Base-by-base conservation (phyloP, 1,284 basidiomycete genomes). In the Mrakiaceae sp. region DNA sequence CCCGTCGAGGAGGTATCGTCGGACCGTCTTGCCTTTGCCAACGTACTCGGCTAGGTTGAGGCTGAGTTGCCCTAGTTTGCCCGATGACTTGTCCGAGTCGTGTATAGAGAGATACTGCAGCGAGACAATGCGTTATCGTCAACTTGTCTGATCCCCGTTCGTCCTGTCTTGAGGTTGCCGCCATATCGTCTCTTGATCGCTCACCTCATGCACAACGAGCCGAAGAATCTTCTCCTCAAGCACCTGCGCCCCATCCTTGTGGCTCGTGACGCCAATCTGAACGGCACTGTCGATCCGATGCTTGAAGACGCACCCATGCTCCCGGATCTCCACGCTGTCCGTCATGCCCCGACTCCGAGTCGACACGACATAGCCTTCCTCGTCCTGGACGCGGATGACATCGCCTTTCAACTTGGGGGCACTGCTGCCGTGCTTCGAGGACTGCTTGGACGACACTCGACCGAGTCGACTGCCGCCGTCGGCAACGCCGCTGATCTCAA, bases 31-130 rank as follows among this genome's bases (percentile, higher is more conserved):
- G 14, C 64, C 67, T 44, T 59, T 59, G 14, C 65, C 67, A 2
- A 54, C 62, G 14, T 56, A 62, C 46, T 64, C 64, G 8, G 62
- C 60, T 10, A 67, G 46, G 40, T 63, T 63, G 14, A 63, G 46
- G 11, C 40, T 55, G 39, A 63, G 61, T 5, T 63, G 61, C 12
- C 61, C 61, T 8, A 63, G 54, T 11, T 27, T 27, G 27, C 27
- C 27, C 27, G 57, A 44, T 5, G 43, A 46, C 42, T 58, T 52
- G 3, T 57, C 61, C 3, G 44, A 11, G 39, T 56, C 53, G 11
- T 63, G 51, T 6, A 47, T 11, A 7, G 61, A 56, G 27, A 47
- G 54, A 39, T 63, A 55, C 61, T 63, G 0, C 27, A 27, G 27
- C 27, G 27, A 27, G 27, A 27, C 27, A 27, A 27, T 1, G 27